Evolutionary conservation across 2,329 filamentous ascomycete species (phyloP).

Genomic region (Aspergillus terreus): DNA sequence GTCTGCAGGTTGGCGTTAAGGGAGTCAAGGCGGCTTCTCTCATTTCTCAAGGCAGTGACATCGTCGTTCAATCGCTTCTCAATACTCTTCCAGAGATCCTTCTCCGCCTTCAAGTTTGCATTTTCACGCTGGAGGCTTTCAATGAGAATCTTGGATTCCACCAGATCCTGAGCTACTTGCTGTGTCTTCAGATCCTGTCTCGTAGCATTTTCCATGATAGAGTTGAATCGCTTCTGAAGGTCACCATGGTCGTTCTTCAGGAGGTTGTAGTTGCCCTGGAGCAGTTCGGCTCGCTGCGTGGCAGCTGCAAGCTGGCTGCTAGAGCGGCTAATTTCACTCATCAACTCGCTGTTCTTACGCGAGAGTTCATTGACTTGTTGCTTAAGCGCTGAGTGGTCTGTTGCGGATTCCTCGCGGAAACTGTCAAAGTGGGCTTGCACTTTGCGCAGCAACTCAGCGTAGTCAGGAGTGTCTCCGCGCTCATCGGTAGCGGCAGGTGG

Average conservation of each 20-base stretch:
- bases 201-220: conserved; percentile 74
- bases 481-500: conserved; percentile 43
- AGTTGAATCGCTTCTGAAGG: conserved; percentile 75
- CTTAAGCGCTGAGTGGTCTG: conserved; percentile 76
- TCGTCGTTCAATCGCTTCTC: conserved; percentile 85
- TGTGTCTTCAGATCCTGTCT: conserved; percentile 88
- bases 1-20: conserved; percentile 81
- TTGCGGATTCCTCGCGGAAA: conserved; percentile 79
- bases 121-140: conserved; percentile 89
- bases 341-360: conserved; percentile 74
- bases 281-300: conserved; percentile 79
- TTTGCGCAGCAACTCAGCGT: conserved; percentile 76
- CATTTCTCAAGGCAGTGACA: conserved; percentile 78
- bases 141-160: conserved; percentile 75
- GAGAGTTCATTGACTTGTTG: conserved; percentile 80
- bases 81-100: conserved; percentile 90
- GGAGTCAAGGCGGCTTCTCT: conserved; percentile 78
- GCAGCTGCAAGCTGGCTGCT: conserved; percentile 79
- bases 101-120: conserved; percentile 90
- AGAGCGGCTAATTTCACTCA: conserved; percentile 75
- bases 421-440: conserved; percentile 86
- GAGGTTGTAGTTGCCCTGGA: conserved; percentile 81
- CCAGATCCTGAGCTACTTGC: conserved; percentile 86
- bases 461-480: conserved; percentile 59
- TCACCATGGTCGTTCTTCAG: conserved; percentile 81